A percentile compares a stretch with the other conserved stretches of the same genome.
Evolutionary conservation across 345 rosid species (phyloP).

Genomic region (Erucastrum elatum): DNA sequence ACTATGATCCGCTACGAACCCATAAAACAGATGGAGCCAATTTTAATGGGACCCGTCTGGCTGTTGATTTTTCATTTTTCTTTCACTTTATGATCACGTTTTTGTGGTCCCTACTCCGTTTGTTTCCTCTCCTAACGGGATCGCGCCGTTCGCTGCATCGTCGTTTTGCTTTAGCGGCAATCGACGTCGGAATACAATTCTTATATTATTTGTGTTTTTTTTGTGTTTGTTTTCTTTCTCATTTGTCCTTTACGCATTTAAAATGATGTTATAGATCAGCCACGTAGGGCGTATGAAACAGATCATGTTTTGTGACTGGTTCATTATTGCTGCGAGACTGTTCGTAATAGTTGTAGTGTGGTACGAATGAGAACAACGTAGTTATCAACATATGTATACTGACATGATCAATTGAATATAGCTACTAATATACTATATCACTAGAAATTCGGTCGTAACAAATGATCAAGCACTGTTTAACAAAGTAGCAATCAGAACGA

Average conservation of each 20-base stretch:
- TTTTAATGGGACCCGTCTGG: not conserved
- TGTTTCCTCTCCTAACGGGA: slow-evolving; percentile 15
- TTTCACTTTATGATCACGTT: slow-evolving; percentile 21
- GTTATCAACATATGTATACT: too few species aligned
- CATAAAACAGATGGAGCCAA: slow-evolving; percentile 12
- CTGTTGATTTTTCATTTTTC: not conserved
- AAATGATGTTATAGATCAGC: not conserved
- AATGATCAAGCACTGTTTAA: not conserved
- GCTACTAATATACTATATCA: too few species aligned
- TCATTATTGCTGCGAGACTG: too few species aligned
- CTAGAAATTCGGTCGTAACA: not conserved
- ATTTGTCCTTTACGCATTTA: slow-evolving; percentile 15
- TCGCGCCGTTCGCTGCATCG: slow-evolving; percentile 32
- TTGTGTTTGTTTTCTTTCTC: not conserved
- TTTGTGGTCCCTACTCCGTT: slow-evolving; percentile 27
- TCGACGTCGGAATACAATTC: not conserved
- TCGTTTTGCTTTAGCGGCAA: slow-evolving; percentile 24
- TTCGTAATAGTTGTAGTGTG: not conserved
- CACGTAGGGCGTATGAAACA: not conserved
- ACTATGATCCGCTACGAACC: slow-evolving; percentile 1
- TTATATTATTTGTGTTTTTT: not conserved
- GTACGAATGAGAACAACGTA: too few species aligned
- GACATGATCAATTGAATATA: not conserved
- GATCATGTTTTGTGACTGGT: slow-evolving; percentile 7
- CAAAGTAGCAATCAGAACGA: not conserved